Evolutionary conservation across 2,329 filamentous ascomycete species (phyloP).

Genomic region (Diaporthe batatas): DNA sequence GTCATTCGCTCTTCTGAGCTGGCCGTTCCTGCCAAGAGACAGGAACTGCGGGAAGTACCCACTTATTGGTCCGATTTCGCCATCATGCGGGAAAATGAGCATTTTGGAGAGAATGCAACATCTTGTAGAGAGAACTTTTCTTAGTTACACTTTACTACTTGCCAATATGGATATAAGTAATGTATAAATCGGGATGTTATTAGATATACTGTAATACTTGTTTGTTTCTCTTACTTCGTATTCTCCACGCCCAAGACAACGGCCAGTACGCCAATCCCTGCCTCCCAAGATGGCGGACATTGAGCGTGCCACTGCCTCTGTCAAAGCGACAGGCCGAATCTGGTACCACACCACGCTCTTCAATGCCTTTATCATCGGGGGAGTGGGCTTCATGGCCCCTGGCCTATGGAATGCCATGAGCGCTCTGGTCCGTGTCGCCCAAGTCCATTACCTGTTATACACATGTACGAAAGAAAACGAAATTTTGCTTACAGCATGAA

Average conservation of each 20-base stretch:
- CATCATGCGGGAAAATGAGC: slow-evolving; percentile 18
- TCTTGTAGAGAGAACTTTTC: slow-evolving; percentile 1
- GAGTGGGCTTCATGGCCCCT: slow-evolving; percentile 25
- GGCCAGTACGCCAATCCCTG: background rate
- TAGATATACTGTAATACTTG: background rate
- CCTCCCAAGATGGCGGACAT: slow-evolving; percentile 11
- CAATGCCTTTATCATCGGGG: slow-evolving; percentile 24
- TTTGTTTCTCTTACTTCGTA: background rate
- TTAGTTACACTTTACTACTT: background rate
- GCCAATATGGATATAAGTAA: background rate
- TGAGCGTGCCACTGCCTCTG: slow-evolving; percentile 15
- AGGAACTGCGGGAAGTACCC: slow-evolving; percentile 16
- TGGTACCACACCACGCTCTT: slow-evolving; percentile 28
- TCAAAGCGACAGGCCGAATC: background rate
- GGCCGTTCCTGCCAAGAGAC: slow-evolving; percentile 6
- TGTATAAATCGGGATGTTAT: background rate
- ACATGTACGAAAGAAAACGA: no score
- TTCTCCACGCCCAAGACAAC: background rate
- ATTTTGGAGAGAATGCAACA: slow-evolving; percentile 17
- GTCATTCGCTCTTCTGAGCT: background rate
- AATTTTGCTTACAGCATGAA: background rate
- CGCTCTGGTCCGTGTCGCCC: background rate
- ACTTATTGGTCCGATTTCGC: slow-evolving; percentile 28
- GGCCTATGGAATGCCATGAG: slow-evolving; percentile 28
- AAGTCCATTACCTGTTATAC: accelerated